Percentiles rank a stretch among this genome's conserved stretches.
Conservation (phyloP, 2,329 filamentous ascomycete genomes). For the Aspergillus phoenicis region DNA sequence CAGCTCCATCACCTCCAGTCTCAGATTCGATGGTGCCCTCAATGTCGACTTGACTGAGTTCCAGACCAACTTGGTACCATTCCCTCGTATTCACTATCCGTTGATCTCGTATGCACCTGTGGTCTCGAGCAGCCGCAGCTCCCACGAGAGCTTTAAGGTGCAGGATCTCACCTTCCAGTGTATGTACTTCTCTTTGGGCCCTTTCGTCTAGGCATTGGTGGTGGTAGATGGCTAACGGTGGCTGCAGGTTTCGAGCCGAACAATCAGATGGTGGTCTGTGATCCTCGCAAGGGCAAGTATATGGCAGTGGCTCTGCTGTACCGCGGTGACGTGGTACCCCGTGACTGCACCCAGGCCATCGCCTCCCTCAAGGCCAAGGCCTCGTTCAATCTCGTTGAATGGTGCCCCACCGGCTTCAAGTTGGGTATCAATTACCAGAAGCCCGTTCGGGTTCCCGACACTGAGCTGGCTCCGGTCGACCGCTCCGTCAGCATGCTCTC, state of each 20-base stretch:
- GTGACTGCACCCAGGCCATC: slow-evolving; percentile 62
- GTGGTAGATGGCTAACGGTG: slow-evolving; percentile 12
- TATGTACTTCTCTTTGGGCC: slow-evolving; percentile 33
- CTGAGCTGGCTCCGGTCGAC: slow-evolving; percentile 58
- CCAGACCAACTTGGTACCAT: slow-evolving; percentile 70
- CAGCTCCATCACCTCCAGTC: slow-evolving; percentile 66
- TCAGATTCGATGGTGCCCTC: slow-evolving; percentile 67
- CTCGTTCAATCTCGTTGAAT: slow-evolving; percentile 68
- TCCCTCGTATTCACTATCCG: slow-evolving; percentile 68
- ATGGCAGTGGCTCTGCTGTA: slow-evolving; percentile 69
- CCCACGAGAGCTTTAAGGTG: slow-evolving; percentile 86
- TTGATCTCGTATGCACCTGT: slow-evolving; percentile 68
- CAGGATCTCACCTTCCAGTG: slow-evolving; percentile 70
- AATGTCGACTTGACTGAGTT: slow-evolving; percentile 71
- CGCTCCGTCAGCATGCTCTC: slow-evolving; percentile 64
- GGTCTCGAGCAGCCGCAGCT: slow-evolving; percentile 70
- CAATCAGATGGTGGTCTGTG: slow-evolving; percentile 71
- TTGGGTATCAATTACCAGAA: slow-evolving; percentile 69
- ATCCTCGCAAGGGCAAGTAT: slow-evolving; percentile 68
- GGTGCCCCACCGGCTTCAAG: slow-evolving; percentile 71
- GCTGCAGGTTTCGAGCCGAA: slow-evolving; percentile 63
- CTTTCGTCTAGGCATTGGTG: neutral
- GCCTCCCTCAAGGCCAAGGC: slow-evolving; percentile 65
- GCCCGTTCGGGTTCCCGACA: slow-evolving; percentile 55
- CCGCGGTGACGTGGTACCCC: slow-evolving; percentile 66